These are phyloP conservation scores for Ophiostoma piceae DNA, from an alignment of 2,329 filamentous ascomycete genomes.

Conservation along the genomic window DNA sequence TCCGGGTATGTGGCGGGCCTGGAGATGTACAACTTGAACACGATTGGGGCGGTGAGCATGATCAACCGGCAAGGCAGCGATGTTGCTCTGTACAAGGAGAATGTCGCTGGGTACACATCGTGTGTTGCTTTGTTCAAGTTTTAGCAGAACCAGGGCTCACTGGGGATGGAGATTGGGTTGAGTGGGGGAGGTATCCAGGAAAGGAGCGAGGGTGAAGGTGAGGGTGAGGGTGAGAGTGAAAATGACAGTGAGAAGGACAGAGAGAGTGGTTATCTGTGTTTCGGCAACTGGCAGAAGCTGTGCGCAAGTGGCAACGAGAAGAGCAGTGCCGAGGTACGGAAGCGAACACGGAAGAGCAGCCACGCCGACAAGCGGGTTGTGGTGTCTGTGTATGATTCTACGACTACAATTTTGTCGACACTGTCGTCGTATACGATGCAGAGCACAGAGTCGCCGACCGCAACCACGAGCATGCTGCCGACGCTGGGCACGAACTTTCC, in stretches of 20 bases:
- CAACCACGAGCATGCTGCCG: conserved; percentile 19
- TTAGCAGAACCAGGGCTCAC: conserved; percentile 24
- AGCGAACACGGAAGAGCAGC: conserved; percentile 5
- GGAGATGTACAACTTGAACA: conserved; percentile 44
- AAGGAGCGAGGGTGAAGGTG: background rate
- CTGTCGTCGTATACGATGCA: background rate
- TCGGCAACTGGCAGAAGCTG: conserved; percentile 23
- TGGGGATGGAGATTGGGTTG: conserved; percentile 11
- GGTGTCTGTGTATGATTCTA: background rate
- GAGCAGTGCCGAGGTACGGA: background rate
- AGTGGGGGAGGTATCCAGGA: background rate
- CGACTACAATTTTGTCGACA: background rate
- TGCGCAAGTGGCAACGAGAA: background rate
- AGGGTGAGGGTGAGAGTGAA: background rate
- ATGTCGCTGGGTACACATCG: conserved; percentile 29
- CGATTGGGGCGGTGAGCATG: conserved; percentile 36
- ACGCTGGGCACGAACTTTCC: conserved; percentile 18
- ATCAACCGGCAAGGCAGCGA: conserved; percentile 25
- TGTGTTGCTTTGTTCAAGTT: conserved; percentile 29
- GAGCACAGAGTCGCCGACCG: background rate
- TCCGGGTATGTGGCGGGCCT: conserved; percentile 15
- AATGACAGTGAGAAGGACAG: background rate
- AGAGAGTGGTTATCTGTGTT: conserved; percentile 21
- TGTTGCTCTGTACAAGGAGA: conserved; percentile 27
- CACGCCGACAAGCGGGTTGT: background rate